Conservation (phyloP, 2,329 filamentous ascomycete species). For the Colletotrichum filicis region DNA sequence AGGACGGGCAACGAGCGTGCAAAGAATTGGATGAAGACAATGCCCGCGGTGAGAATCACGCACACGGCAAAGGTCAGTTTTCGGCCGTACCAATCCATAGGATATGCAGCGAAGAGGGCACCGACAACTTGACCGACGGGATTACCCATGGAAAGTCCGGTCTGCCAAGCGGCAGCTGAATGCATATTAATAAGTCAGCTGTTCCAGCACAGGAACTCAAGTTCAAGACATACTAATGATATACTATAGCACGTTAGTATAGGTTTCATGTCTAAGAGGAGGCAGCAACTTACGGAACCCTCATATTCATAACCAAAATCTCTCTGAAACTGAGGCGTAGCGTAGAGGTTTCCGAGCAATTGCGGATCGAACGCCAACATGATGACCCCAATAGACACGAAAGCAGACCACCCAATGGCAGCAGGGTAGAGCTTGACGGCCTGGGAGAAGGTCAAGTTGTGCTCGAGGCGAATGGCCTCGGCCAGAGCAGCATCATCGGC, state of each 20-base stretch:
- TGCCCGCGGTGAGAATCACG: constrained; percentile 56
- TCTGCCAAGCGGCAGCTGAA: constrained; percentile 56
- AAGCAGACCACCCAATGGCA: constrained; percentile 65
- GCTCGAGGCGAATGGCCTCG: constrained; percentile 53
- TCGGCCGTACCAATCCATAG: constrained; percentile 57
- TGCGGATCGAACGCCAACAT: constrained; percentile 74
- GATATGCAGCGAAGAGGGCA: constrained; percentile 60
- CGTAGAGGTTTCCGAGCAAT: constrained; percentile 71
- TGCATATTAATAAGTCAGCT: not conserved
- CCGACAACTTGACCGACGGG: constrained; percentile 68
- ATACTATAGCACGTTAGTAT: constrained; percentile 39
- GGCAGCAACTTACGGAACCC: constrained; percentile 42
- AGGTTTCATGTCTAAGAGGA: not conserved
- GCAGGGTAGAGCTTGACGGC: constrained; percentile 56
- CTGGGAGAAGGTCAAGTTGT: constrained; percentile 49
- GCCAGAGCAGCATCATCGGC: constrained; percentile 39
- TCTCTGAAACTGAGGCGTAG: constrained; percentile 65
- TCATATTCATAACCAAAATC: constrained; percentile 65
- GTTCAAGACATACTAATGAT: constrained; percentile 43
- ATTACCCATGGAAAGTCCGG: constrained; percentile 61
- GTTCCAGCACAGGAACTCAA: not conserved
- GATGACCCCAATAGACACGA: constrained; percentile 69
- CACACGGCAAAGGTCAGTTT: constrained; percentile 57
- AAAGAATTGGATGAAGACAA: constrained; percentile 74
- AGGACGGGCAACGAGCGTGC: constrained; percentile 64